These are phyloP conservation scores for Colletotrichum lentis DNA, from an alignment of 2,329 filamentous ascomycete species.

Conservation along the genomic window DNA sequence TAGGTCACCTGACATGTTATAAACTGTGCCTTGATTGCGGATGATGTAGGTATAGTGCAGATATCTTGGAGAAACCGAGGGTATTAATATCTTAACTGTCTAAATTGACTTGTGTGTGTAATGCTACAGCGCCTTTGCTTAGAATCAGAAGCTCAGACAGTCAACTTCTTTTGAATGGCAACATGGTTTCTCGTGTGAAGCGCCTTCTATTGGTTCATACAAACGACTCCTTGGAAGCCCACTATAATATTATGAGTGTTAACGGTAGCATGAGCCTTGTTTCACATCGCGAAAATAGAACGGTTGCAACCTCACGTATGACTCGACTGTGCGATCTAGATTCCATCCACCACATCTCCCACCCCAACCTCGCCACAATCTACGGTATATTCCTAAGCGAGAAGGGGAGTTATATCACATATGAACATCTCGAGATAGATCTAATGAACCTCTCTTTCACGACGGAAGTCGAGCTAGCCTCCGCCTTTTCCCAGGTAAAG, in stretches of 20 bases:
- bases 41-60: no score
- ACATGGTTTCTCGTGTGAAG: background rate
- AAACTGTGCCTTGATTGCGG: no score
- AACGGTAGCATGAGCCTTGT: background rate
- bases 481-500: constrained; percentile 1
- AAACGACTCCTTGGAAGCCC: background rate
- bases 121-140: no score
- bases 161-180: no score
- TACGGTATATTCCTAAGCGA: background rate
- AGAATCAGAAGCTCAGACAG: no score
- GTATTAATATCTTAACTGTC: no score
- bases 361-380: background rate
- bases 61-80: no score
- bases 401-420: background rate
- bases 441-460: background rate
- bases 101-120: no score
- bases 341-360: background rate
- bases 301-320: background rate
- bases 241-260: background rate
- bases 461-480: background rate
- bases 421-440: background rate
- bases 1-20: no score
- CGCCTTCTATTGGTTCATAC: background rate
- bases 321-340: background rate
- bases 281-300: background rate